Evolutionary conservation across 2,329 filamentous ascomycete species (phyloP), one percentile per base, ranked within the genome.

Genomic region (Fusarium sp.): DNA sequence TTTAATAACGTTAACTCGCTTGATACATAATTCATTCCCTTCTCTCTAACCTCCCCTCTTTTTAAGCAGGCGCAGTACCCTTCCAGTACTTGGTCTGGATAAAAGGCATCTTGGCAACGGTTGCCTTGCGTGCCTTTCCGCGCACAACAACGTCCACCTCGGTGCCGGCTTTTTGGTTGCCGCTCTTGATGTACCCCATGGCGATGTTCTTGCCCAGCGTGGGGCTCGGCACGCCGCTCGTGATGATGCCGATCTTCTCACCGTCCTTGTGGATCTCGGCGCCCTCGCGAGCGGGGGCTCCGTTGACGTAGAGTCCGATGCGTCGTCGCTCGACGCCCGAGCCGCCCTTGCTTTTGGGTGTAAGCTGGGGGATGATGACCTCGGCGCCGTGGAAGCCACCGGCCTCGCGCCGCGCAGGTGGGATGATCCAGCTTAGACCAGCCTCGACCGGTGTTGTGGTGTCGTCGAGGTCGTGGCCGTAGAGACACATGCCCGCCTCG

Each of bases 401-500:
- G 6, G 81, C 75, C 38, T 80, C 80, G 21, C 86, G 90, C 19
- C 95, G 88, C 56, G 90, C 88, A 76, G 93, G 94, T 67, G 91
- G 90, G 62, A 99, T 89, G 74, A 97, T 87, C 95, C 96, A 99
- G 68, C 78, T 76, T 30, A 89, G 82, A 15, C 78, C 82, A 30
- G 80, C 86, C 78, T 88, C 86, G 66, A 85, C 84, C 17, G 86
- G 86, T 17, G 86, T 88, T 19, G 84, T 88, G n/a, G 79, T 78
- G 76, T 97, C 95, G 77, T 96, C 89, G 36, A 99, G 87, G 78
- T 99, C 96, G 81, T 98, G 93, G n/a, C 96, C 96, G 81, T 99
- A 99, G n/a, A 99, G 86, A 79, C 96, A 99, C 95, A 99, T 97
- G 63, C 96, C 96, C 1, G 96, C 96, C 82, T 99, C 96, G 28